Evolutionary conservation across 352 stramenopile genomes (phyloP), one percentile per base, ranked within the genome.

Genomic region (Pythium diclinum): DNA sequence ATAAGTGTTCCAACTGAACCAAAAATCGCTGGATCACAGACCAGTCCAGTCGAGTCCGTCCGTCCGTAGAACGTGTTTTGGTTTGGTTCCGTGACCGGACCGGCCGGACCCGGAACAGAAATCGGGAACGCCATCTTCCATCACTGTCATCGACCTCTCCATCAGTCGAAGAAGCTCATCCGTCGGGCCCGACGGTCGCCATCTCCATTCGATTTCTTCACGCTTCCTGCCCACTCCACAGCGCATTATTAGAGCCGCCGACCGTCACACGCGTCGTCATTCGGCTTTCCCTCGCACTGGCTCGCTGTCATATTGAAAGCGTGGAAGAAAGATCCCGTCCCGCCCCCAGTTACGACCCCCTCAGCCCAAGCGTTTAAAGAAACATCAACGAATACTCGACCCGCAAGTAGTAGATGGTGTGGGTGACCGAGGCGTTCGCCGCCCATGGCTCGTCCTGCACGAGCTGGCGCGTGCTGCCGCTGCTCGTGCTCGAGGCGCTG

Each of bases 401-500:
- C n/a, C n/a, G n/a, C n/a, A 42, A 9, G 1, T 32, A 38, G 8
- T 59, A 19, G 28, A 67, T 67, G 61, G 61, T 67, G 11, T 56
- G 51, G n/a, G 53, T 67, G 19, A 52, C 61, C 17, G 61, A 67
- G 42, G 17, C 46, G 33, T 68, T 19, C n/a, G 33, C 57, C 55
- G 62, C 54, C 38, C 59, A 69, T 19, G 52, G 55, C 53, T 68
- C 72, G 61, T 30, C 53, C 23, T 90, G 81, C 69, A 61, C 58
- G 25, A 83, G 69, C 68, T 83, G 69, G 76, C 23, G 65, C 46
- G 59, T 87, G 49, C 51, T 87, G 65, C 75, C 76, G 59, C 78
- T 77, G 52, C 60, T 88, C 58, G 36, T 79, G 53, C 65, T 89
- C 38, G 82, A 91, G 46, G 55, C 51, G 30, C 58, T 73, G 33